A percentile compares a stretch with the other conserved stretches of the same genome.
These are phyloP conservation scores for Heritiera littoralis DNA, from an alignment of 345 rosid species.

Conservation along the genomic window DNA sequence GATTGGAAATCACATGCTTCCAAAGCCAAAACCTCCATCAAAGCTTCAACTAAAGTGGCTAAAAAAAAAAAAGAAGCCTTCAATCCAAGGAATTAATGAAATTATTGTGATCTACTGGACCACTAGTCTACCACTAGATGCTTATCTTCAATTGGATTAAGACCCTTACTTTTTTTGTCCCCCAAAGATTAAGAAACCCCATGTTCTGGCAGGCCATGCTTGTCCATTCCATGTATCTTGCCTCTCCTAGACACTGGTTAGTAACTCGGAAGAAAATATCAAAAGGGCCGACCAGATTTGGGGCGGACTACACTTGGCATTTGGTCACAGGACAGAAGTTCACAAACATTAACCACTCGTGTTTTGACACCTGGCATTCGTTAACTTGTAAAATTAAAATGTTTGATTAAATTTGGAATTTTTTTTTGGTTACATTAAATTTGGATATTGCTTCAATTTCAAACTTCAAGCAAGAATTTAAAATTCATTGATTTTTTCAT, in stretches of 20 bases:
- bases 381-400: neutral
- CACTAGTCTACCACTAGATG: neutral
- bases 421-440: neutral
- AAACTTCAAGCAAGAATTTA: neutral
- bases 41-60: neutral
- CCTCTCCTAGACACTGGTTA: neutral
- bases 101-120: neutral
- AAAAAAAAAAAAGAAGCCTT: neutral
- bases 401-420: neutral
- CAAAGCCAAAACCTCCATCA: neutral
- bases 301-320: constrained; percentile 17
- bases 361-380: neutral
- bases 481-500: no score
- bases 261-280: neutral
- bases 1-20: neutral
- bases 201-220: neutral
- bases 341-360: neutral
- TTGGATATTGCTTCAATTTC: neutral
- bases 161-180: neutral
- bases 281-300: neutral
- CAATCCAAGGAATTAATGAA: neutral
- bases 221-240: constrained; percentile 8
- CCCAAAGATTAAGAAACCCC: constrained; percentile 13
- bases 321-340: neutral
- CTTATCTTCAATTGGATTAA: neutral